Conservation (phyloP, 1,139 yeast species). For the Lodderomyces parapsilosis region DNA sequence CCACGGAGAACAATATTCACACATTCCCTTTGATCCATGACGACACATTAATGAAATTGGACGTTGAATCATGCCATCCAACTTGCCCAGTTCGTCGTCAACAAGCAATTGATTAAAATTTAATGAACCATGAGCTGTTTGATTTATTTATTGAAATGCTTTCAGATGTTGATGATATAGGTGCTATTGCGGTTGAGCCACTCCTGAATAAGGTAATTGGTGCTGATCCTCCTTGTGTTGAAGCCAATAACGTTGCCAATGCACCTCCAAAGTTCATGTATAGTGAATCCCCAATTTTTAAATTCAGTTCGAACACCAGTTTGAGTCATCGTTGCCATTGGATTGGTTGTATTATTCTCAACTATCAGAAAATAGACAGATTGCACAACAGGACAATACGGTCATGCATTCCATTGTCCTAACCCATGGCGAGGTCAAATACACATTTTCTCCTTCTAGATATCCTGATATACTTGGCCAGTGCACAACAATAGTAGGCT, state of each 20-base stretch:
- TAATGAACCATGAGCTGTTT: constrained; percentile 17
- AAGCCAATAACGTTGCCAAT: constrained; percentile 14
- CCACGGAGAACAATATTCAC: constrained; percentile 93
- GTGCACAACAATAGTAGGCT: too few relatives aligned
- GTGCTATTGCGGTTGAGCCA: constrained; percentile 10
- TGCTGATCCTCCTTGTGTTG: constrained; percentile 64
- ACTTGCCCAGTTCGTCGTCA: constrained; percentile 66
- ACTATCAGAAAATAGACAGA: background rate
- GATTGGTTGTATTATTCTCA: constrained; percentile 42
- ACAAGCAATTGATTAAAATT: constrained; percentile 49
- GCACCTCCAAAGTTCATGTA: constrained; percentile 49
- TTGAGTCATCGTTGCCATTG: constrained; percentile 15
- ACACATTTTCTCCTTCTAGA: too few relatives aligned
- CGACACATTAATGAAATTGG: constrained; percentile 65
- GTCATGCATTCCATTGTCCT: too few relatives aligned
- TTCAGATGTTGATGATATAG: constrained; percentile 8
- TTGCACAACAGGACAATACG: background rate
- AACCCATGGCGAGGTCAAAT: too few relatives aligned
- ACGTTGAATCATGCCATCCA: constrained; percentile 73
- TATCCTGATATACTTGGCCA: too few relatives aligned
- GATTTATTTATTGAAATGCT: constrained; percentile 7
- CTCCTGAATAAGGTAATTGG: constrained; percentile 49
- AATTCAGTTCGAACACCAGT: constrained; percentile 52
- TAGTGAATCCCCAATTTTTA: constrained; percentile 82
- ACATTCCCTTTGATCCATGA: constrained; percentile 94